These are phyloP conservation scores for Nyctanthes arbortristis DNA, from an alignment of 257 asterid genomes.

Conservation along the genomic window DNA sequence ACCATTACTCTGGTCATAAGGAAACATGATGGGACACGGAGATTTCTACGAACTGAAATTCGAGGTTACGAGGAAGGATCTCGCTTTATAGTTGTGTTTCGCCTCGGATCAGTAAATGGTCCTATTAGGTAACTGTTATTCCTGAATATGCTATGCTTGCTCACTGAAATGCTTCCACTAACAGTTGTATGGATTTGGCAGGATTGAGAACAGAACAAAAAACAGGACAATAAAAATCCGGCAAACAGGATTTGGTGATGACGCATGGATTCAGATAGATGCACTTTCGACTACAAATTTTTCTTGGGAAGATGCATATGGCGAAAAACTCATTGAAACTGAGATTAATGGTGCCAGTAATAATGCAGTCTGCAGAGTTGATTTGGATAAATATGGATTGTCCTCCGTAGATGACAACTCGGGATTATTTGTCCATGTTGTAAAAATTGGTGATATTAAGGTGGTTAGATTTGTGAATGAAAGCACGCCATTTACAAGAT, in stretches of 20 bases:
- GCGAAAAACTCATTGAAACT: slow-evolving; percentile 66
- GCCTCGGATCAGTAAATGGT: slow-evolving; percentile 80
- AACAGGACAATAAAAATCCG: slow-evolving; percentile 55
- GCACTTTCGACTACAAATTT: slow-evolving; percentile 77
- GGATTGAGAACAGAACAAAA: slow-evolving; percentile 87
- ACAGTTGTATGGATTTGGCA: slow-evolving; percentile 31
- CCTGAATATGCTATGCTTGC: slow-evolving; percentile 17
- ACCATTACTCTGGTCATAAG: slow-evolving; percentile 64
- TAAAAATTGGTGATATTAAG: slow-evolving; percentile 62
- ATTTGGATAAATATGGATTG: slow-evolving; percentile 61
- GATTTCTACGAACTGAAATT: slow-evolving; percentile 70
- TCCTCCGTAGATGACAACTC: slow-evolving; percentile 47
- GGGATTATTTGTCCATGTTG: slow-evolving; percentile 68
- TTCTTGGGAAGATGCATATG: slow-evolving; percentile 93
- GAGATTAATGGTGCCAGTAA: slow-evolving; percentile 42
- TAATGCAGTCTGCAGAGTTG: slow-evolving; percentile 50
- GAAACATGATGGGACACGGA: slow-evolving; percentile 61
- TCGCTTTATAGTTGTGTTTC: slow-evolving; percentile 87
- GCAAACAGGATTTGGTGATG: slow-evolving; percentile 88
- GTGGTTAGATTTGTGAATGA: slow-evolving; percentile 70
- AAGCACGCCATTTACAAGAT: slow-evolving; percentile 32
- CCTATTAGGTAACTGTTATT: slow-evolving; percentile 69
- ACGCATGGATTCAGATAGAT: slow-evolving; percentile 64
- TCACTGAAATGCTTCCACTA: slow-evolving; percentile 16
- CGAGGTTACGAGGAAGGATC: slow-evolving; percentile 99